Conservation (phyloP, 805 yeast species). For the Blastobotrys muscicola region DNA sequence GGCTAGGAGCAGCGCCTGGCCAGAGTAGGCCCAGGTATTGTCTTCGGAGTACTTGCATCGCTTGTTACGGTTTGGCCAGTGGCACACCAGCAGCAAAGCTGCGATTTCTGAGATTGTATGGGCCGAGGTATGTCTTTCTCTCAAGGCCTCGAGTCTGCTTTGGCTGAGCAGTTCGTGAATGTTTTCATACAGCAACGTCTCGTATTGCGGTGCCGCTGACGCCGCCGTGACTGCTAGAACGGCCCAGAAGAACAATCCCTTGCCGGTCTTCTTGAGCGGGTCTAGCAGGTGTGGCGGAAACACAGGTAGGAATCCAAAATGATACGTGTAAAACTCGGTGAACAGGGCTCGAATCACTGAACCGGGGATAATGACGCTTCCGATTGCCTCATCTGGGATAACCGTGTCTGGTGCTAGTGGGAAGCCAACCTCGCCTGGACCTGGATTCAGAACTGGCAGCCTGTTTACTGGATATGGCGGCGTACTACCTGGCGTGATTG, state of each 20-base stretch:
- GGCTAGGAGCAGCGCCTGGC: conserved; percentile 7
- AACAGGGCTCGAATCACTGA: conserved; percentile 2
- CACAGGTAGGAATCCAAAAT: conserved; percentile 5
- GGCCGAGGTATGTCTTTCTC: background rate
- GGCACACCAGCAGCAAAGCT: conserved; percentile 6
- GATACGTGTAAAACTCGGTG: conserved; percentile 1
- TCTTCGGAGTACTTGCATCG: conserved; percentile 7
- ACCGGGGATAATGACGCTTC: conserved; percentile 5
- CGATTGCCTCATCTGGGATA: background rate
- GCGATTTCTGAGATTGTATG: background rate
- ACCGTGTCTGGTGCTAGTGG: background rate
- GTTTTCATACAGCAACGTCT: conserved; percentile 1
- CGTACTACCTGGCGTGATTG: background rate
- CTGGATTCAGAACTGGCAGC: conserved; percentile 1
- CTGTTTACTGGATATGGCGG: background rate
- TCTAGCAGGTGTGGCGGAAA: conserved; percentile 5
- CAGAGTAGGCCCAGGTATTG: conserved; percentile 5
- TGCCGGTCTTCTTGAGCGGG: conserved; percentile 2
- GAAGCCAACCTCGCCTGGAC: background rate
- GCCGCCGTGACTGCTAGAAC: conserved; percentile 6
- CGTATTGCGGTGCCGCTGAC: conserved; percentile 2
- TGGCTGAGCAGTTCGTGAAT: conserved; percentile 1
- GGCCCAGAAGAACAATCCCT: conserved; percentile 8
- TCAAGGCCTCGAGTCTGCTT: background rate
- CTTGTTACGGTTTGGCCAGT: conserved; percentile 4